A percentile compares a stretch with the other conserved stretches of the same genome.
Conservation (phyloP, 345 rosid species). For the Brassica juncea region DNA sequence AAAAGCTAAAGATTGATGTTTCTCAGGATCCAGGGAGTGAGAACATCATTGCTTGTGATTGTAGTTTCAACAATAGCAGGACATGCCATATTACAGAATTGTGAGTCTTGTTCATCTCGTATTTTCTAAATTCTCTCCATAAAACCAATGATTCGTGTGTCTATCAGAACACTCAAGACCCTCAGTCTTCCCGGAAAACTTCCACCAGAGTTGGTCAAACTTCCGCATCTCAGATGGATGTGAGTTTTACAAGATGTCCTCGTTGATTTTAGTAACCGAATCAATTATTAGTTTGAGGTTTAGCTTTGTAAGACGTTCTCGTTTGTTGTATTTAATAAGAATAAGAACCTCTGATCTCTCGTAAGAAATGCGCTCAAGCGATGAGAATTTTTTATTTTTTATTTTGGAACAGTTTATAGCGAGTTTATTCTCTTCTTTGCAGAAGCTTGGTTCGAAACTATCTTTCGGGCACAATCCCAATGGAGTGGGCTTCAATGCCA, state of each 20-base stretch:
- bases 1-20: not conserved
- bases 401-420: not conserved
- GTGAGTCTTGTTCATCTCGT: constrained; percentile 12
- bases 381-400: not conserved
- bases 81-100: constrained; percentile 31
- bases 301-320: not conserved
- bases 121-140: not conserved
- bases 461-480: constrained; percentile 54
- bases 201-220: constrained; percentile 19
- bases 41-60: constrained; percentile 5
- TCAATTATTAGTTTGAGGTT: not conserved
- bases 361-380: not conserved
- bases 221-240: constrained; percentile 3
- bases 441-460: constrained; percentile 40
- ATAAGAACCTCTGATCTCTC: not conserved
- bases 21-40: not conserved
- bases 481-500: constrained; percentile 54
- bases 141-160: not conserved
- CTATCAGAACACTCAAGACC: not conserved
- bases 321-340: not conserved
- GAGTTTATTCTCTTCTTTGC: not conserved
- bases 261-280: not conserved
- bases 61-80: constrained; percentile 1
- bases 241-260: not conserved
- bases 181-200: constrained; percentile 14